These are phyloP conservation scores for Sutorius eximius DNA, from an alignment of 1,284 basidiomycete genomes.

Conservation along the genomic window DNA sequence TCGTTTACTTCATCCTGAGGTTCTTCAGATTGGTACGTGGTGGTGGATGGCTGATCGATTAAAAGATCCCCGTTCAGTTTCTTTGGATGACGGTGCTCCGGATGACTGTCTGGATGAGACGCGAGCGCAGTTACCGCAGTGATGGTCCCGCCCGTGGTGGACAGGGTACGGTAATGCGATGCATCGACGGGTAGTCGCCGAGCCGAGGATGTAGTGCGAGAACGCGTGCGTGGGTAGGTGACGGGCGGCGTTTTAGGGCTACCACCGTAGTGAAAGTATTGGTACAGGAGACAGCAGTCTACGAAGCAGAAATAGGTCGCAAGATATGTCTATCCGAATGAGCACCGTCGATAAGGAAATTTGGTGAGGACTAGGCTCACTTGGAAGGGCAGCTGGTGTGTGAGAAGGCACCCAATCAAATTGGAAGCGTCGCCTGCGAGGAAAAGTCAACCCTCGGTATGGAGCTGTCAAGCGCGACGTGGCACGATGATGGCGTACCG, in stretches of 20 bases:
- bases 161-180: slow-evolving; percentile 66
- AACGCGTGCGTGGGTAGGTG: slow-evolving; percentile 40
- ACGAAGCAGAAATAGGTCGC: slow-evolving; percentile 85
- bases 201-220: slow-evolving; percentile 43
- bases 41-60: slow-evolving; percentile 20
- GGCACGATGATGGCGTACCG: slow-evolving; percentile 49
- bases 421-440: slow-evolving; percentile 83
- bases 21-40: slow-evolving; percentile 27
- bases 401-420: slow-evolving; percentile 85
- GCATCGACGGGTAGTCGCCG: slow-evolving; percentile 51
- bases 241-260: slow-evolving; percentile 36
- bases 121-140: slow-evolving; percentile 65
- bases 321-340: slow-evolving; percentile 70
- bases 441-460: slow-evolving; percentile 5
- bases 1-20: slow-evolving; percentile 55
- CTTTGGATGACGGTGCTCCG: slow-evolving; percentile 26
- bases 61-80: slow-evolving; percentile 20
- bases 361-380: slow-evolving; percentile 43
- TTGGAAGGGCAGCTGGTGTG: slow-evolving; percentile 92
- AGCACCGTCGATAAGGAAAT: not conserved
- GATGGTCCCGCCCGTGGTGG: slow-evolving; percentile 64
- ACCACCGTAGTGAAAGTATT: slow-evolving; percentile 75
- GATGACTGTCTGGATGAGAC: slow-evolving; percentile 52
- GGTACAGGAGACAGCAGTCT: slow-evolving; percentile 70
- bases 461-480: not conserved